Base-by-base conservation (phyloP, 805 yeast species). In the Dipodascus geniculatus region DNA sequence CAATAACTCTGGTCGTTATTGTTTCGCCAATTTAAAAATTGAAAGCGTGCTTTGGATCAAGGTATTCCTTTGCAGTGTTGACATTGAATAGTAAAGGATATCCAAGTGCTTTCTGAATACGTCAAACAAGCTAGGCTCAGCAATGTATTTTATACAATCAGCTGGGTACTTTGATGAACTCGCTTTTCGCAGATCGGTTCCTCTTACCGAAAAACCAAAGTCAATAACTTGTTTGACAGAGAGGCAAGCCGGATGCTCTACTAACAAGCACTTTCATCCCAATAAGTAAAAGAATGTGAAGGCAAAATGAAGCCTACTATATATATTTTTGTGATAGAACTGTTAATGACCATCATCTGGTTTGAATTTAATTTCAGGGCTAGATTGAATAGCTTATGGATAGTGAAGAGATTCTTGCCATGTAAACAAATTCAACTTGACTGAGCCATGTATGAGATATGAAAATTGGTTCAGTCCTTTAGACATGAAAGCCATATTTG, bases 241-340 rank as follows among this genome's bases (percentile, higher is more conserved):
- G 55, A 74, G 77, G 56, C 74, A 74, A 47, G 79, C 81, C 81
- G 9, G 74, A 68, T 2, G 78, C 79, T 3, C 81, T 81, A 2
- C 80, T 70, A 11, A 77, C 72, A 31, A 76, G 68, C 23, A 72
- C 47, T 52, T 49, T 23, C n/a, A n/a, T n/a, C n/a, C n/a, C n/a
- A n/a, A n/a, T n/a, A n/a, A n/a, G n/a, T n/a, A n/a, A n/a, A n/a
- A n/a, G n/a, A n/a, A n/a, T n/a, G n/a, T n/a, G n/a, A n/a, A n/a
- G n/a, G n/a, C n/a, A n/a, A n/a, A n/a, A n/a, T n/a, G n/a, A n/a
- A n/a, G n/a, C n/a, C n/a, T n/a, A n/a, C n/a, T n/a, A n/a, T n/a
- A n/a, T n/a, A n/a, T n/a, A n/a, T n/a, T n/a, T n/a, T n/a, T n/a
- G n/a, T n/a, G n/a, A n/a, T n/a, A n/a, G n/a, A n/a, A n/a, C n/a